Base-by-base conservation (phyloP, 257 asterid species). In the Orobanche coerulescens region DNA sequence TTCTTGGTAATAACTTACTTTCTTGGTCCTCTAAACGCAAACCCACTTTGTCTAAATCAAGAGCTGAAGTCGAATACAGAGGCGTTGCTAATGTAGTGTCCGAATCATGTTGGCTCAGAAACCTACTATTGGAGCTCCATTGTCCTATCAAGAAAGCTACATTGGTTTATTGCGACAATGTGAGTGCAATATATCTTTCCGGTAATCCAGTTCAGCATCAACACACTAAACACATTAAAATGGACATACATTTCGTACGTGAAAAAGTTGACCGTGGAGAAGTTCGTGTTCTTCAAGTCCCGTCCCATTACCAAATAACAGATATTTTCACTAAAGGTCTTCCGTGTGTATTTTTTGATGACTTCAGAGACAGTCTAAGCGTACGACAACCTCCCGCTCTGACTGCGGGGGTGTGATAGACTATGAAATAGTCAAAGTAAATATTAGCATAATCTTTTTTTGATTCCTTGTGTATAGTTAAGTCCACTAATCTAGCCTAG, bases 351-450 rank as follows among this genome's bases (percentile, higher is more conserved):
- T 5, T 49, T 16, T 44, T 66, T 56, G 26, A 47, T 37, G 57
- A 63, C 20, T 43, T 28, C 52, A 31, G n/a, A 57, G 36, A 44
- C 30, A 22, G 28, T 19, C 56, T 49, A 1, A 19, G 30, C 56
- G n/a, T n/a, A n/a, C n/a, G n/a, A n/a, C n/a, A n/a, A n/a, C n/a
- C n/a, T n/a, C n/a, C n/a, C n/a, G n/a, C n/a, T 49, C 11, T 28
- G 56, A 49, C 56, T 49, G 30, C 56, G 30, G 30, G 56, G n/a
- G 56, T 49, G 30, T 49, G 7, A 16, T 49, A 49, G 14, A 53
- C 1, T 7, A 44, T 44, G n/a, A n/a, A n/a, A n/a, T n/a, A n/a
- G n/a, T n/a, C n/a, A n/a, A n/a, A n/a, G n/a, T n/a, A n/a, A n/a
- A 44, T 44, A 26, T 26, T 2, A 26, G 2, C 31, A 26, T 26